These are phyloP conservation scores for Neostapfia colusana DNA, from an alignment of 176 grass and related monocot species.

Conservation along the genomic window DNA sequence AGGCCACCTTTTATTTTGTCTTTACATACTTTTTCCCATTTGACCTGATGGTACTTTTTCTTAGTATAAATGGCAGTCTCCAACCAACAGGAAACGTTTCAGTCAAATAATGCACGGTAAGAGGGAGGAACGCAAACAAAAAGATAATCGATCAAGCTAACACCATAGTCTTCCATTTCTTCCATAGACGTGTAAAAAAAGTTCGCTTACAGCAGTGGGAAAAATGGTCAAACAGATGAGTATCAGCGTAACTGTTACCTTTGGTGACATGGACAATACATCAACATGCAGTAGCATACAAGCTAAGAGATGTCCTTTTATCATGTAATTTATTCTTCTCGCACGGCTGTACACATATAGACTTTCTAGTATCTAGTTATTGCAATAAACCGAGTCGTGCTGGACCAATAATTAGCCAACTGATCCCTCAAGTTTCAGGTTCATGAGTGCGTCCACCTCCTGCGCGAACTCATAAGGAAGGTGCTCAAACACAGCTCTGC, in stretches of 20 bases:
- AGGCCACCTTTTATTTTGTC: too few relatives aligned
- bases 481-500: conserved; percentile 81
- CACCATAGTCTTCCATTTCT: conserved; percentile 4
- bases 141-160: background rate
- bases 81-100: too few relatives aligned
- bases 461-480: conserved; percentile 88
- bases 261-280: background rate
- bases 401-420: conserved; percentile 62
- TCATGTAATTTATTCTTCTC: conserved; percentile 41
- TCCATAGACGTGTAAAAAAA: conserved; percentile 27
- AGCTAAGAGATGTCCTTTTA: background rate
- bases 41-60: too few relatives aligned
- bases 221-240: conserved; percentile 34
- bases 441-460: conserved; percentile 92
- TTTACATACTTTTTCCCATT: too few relatives aligned
- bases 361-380: conserved; percentile 33
- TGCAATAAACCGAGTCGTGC: background rate
- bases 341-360: conserved; percentile 44
- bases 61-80: too few relatives aligned
- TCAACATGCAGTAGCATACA: background rate
- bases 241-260: conserved; percentile 12
- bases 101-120: background rate
- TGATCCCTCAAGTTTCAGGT: conserved; percentile 92
- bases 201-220: conserved; percentile 43
- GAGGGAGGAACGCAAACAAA: background rate